Evolutionary conservation across 257 asterid species (phyloP), one percentile per base, ranked within the genome.

Genomic region (Primulina tabacum): DNA sequence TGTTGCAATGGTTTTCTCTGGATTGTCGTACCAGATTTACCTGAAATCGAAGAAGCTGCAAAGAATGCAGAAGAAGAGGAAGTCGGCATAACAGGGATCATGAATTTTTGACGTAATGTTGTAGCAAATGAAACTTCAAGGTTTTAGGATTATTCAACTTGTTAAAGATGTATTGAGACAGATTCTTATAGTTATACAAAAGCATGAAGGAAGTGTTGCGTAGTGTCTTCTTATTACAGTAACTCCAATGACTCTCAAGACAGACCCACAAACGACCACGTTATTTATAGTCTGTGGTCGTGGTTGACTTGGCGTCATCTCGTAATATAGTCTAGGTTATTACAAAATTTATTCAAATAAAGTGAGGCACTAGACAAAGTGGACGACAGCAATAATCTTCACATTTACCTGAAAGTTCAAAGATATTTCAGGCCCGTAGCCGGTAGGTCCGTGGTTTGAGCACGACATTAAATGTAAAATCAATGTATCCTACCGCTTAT

Each of bases 1-100:
- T 29, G 96, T 93, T 12, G 8, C 59, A 20, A 94, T 94, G 99
- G 99, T 94, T 64, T 94, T 94, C 83, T 83, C 97, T 1, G 97
- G 99, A 43, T 78, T 94, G 65, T 89, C 99, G 0, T 94, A 88
- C 81, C 96, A 91, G 79, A 94, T 91, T 73, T 94, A 86, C 76
- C 82, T 94, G 17, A 90, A 94, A 77, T 94, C 96, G 96, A 88
- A 77, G 77, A 93, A 80, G 77, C 64, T 85, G 79, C 87, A 82
- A 81, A 82, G 87, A 77, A 56, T 76, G 76, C 90, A 78, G 80
- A 90, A 84, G 82, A 90, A 89, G 79, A 85, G 85, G 76, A 93
- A 89, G 85, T 56, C 91, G 64, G 78, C 73, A 28, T 90, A 74
- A 81, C 64, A 43, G 24, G 8, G 67, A n/a, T 70, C 50, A 29